A percentile compares a stretch with the other conserved stretches of the same genome.
Evolutionary conservation across 352 stramenopile genomes (phyloP).

Genomic region (Phytophthora megakarya): DNA sequence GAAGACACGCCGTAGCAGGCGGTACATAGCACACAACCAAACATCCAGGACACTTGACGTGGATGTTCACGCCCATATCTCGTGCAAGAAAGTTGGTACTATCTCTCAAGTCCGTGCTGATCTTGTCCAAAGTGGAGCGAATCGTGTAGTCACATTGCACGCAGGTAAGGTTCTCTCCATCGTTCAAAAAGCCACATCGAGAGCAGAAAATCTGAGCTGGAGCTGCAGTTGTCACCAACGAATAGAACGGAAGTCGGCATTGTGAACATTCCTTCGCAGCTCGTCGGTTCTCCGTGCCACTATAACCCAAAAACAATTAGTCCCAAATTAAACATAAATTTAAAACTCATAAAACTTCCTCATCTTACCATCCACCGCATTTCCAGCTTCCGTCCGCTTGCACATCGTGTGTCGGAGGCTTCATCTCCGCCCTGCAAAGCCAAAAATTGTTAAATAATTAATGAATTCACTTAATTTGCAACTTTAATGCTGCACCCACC

Average conservation of each 20-base stretch:
- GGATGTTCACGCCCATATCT: constrained; percentile 86
- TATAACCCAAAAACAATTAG: constrained; percentile 21
- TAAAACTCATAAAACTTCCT: neutral
- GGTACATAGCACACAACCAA: constrained; percentile 75
- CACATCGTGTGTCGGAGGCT: constrained; percentile 70
- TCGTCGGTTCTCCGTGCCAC: constrained; percentile 60
- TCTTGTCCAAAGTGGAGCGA: constrained; percentile 76
- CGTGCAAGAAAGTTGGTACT: constrained; percentile 81
- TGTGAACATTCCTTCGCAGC: constrained; percentile 63
- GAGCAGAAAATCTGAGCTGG: constrained; percentile 82
- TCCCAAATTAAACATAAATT: neutral
- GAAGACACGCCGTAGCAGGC: constrained; percentile 74
- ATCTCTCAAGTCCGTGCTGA: constrained; percentile 71
- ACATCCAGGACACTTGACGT: constrained; percentile 84
- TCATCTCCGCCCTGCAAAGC: constrained; percentile 50
- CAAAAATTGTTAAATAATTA: constrained; percentile 1
- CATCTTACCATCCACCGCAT: constrained; percentile 68
- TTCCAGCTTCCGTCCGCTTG: constrained; percentile 73
- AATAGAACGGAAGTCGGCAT: constrained; percentile 69
- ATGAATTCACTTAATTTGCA: neutral
- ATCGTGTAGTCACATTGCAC: constrained; percentile 79
- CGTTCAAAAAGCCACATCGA: constrained; percentile 75
- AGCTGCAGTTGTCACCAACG: constrained; percentile 62
- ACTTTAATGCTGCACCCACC: constrained; percentile 33
- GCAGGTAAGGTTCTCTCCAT: constrained; percentile 66